These are phyloP conservation scores for Pseudogymnoascus sp. DNA, from an alignment of 2,329 filamentous ascomycete genomes.

Conservation along the genomic window DNA sequence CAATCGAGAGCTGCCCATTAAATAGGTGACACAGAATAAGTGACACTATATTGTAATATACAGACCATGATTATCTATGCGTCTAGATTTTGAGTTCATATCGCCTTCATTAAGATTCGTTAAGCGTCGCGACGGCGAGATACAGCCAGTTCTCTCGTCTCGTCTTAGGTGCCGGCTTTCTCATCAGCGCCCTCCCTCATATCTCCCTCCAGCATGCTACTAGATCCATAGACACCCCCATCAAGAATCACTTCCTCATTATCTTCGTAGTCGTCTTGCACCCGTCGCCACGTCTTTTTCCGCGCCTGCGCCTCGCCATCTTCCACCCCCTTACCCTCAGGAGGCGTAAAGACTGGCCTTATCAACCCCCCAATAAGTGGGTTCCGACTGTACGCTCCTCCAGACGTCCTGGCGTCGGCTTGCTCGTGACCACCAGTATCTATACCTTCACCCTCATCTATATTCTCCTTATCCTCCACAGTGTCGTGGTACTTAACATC, in stretches of 20 bases:
- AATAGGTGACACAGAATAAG: neutral
- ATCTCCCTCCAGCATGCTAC: constrained; percentile 11
- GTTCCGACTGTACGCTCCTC: constrained; percentile 30
- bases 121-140: neutral
- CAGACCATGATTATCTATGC: neutral
- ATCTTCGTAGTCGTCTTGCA: constrained; percentile 35
- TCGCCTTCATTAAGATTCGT: neutral
- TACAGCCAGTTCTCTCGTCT: neutral
- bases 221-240: constrained; percentile 29
- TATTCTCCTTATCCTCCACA: constrained; percentile 1
- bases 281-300: constrained; percentile 33
- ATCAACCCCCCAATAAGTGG: constrained; percentile 30
- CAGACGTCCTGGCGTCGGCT: constrained; percentile 14
- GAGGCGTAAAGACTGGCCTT: constrained; percentile 28
- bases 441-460: constrained; percentile 19
- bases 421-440: neutral
- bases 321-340: constrained; percentile 20
- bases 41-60: neutral
- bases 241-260: constrained; percentile 35
- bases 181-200: constrained; percentile 19
- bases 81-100: neutral
- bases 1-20: neutral
- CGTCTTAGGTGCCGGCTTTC: neutral
- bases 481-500: constrained; percentile 1
- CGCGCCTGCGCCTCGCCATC: constrained; percentile 16